phyloP scores from a whole-genome alignment of 371 early-diverging fungal species.

The Circinella umbellata region DNA sequence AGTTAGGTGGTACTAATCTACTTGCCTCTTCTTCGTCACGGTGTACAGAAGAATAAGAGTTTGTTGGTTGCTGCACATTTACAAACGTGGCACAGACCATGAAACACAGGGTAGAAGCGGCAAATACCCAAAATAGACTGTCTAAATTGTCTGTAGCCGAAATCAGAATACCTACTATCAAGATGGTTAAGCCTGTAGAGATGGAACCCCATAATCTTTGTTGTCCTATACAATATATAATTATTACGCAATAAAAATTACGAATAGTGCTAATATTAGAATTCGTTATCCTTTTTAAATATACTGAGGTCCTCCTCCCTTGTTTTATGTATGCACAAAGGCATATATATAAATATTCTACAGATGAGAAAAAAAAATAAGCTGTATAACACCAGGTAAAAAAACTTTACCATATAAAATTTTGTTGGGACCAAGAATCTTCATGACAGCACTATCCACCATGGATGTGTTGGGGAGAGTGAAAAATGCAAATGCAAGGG shows the following conservation, averaged over 20 bases:
- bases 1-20: neutral
- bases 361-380: neutral
- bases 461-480: constrained; percentile 47
- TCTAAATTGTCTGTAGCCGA: constrained; percentile 34
- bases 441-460: constrained; percentile 56
- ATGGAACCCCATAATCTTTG: constrained; percentile 52
- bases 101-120: constrained; percentile 29
- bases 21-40: constrained; percentile 3
- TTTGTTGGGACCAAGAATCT: constrained; percentile 51
- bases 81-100: constrained; percentile 23
- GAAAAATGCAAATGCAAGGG: constrained; percentile 48
- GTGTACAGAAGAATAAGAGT: neutral
- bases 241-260: neutral
- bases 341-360: neutral
- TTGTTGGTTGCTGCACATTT: constrained; percentile 8
- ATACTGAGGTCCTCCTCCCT: too few relatives aligned
- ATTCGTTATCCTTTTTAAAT: too few relatives aligned
- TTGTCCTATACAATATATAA: constrained; percentile 31
- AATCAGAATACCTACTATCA: constrained; percentile 41
- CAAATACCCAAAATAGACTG: constrained; percentile 41
- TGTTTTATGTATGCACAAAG: too few relatives aligned
- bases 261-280: too few relatives aligned
- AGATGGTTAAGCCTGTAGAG: constrained; percentile 42
- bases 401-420: constrained; percentile 41
- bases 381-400: too few relatives aligned